Percentiles rank a stretch among this genome's conserved stretches.
phyloP scores from a whole-genome alignment of 2,329 filamentous ascomycete genomes.

The Plectosphaerella plurivora region DNA sequence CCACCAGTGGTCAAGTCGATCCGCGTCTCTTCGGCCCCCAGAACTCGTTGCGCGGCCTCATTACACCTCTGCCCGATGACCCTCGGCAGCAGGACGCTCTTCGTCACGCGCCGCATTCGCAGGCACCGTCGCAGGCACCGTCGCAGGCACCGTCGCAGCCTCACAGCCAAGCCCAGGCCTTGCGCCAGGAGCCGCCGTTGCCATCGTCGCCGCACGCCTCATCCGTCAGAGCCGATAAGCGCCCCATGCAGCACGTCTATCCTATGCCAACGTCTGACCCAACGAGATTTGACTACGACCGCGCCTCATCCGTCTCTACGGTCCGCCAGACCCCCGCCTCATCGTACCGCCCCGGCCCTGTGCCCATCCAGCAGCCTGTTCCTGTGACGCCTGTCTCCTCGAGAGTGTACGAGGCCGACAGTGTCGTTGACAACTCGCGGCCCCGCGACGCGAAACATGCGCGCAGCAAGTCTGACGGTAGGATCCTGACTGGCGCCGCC shows the following conservation, averaged over 20 bases:
- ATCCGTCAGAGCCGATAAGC: slow-evolving; percentile 24
- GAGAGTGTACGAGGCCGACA: slow-evolving; percentile 57
- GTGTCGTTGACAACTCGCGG: slow-evolving; percentile 30
- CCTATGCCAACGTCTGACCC: slow-evolving; percentile 65
- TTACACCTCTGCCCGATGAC: not conserved
- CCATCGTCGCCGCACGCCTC: slow-evolving; percentile 18
- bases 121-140: slow-evolving; percentile 25
- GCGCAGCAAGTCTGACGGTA: slow-evolving; percentile 29
- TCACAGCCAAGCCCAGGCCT: slow-evolving; percentile 10
- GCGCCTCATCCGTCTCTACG: slow-evolving; percentile 42
- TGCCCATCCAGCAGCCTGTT: slow-evolving; percentile 80
- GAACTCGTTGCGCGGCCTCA: slow-evolving; percentile 51
- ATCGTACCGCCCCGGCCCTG: slow-evolving; percentile 47
- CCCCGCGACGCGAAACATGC: slow-evolving; percentile 24
- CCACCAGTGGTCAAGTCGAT: slow-evolving; percentile 46
- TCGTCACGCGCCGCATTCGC: slow-evolving; percentile 46
- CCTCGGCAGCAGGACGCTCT: slow-evolving; percentile 8
- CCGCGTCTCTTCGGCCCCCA: slow-evolving; percentile 54
- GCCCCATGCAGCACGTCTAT: slow-evolving; percentile 57
- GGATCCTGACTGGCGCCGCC: slow-evolving; percentile 37
- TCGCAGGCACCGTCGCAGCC: not conserved
- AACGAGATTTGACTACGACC: slow-evolving; percentile 52
- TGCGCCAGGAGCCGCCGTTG: slow-evolving; percentile 29
- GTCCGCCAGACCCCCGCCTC: slow-evolving; percentile 31
- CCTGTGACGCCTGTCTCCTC: slow-evolving; percentile 70